Evolutionary conservation across 2,329 filamentous ascomycete species (phyloP), one percentile per base, ranked within the genome.

Genomic region (Drechslera avenae): DNA sequence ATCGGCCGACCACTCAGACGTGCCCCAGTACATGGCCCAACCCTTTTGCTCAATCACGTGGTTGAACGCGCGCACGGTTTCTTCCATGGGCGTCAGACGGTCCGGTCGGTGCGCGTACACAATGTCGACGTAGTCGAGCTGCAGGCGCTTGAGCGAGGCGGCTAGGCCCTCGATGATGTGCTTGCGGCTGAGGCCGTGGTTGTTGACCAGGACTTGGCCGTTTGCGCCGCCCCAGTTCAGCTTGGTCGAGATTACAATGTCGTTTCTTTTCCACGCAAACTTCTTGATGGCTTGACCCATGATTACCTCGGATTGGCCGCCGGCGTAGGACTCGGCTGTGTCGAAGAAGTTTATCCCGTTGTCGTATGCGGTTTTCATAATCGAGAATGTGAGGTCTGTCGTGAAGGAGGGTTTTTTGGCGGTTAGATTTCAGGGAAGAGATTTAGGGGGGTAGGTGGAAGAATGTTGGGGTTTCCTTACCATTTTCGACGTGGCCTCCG

Each of bases 101-200:
- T 90, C 87, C 0, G 86, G 83, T 13, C 86, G 81, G 73, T 90
- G 87, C 12, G 86, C 86, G 63, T 86, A 88, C 60, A 90, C 79
- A 32, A 89, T 74, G 62, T 89, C 87, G 19, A 90, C 86, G 62
- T 87, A 87, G 13, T 82, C 78, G 30, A 86, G 76, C 63, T 78
- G 51, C 23, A 86, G 73, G 16, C 84, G 81, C 64, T 84, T 75
- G 23, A 90, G 77, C 8, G 83, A 83, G 12, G 78, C 78, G 47
- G 84, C 79, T 54, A 86, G 78, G 14, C 86, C 87, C 73, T 90
- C 87, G 54, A 89, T 76, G 49, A 90, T 79, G 72, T 89, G 87
- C 73, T 90, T 90, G 46, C 86, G 79, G 2, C 83, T 87, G 14
- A 90, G 79, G 3, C 87, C 87, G 53, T 79, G 78, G 72, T 88